Conservation (phyloP, 148 eudicot species). For the Polygonum maritimum region DNA sequence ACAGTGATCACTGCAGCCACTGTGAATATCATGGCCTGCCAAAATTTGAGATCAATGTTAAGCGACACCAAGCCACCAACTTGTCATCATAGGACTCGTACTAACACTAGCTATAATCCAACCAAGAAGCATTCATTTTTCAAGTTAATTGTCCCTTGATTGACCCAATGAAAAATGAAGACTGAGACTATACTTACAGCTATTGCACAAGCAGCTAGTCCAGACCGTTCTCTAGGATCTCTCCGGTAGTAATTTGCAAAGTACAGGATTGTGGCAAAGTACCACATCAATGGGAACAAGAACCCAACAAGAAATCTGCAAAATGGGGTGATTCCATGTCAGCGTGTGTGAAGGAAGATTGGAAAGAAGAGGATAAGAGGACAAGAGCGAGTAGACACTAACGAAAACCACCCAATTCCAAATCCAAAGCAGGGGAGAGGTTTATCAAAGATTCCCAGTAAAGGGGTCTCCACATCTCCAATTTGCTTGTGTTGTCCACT, state of each 20-base stretch:
- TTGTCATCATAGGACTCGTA: too few species aligned
- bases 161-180: background rate
- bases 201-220: constrained; percentile 52
- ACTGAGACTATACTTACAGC: constrained; percentile 34
- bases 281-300: constrained; percentile 56
- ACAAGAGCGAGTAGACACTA: constrained; percentile 15
- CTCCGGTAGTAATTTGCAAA: constrained; percentile 47
- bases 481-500: constrained; percentile 22
- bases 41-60: background rate
- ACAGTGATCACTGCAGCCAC: constrained; percentile 25
- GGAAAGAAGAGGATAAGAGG: background rate
- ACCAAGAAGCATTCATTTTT: background rate
- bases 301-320: constrained; percentile 59
- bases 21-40: constrained; percentile 43
- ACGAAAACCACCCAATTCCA: constrained; percentile 71
- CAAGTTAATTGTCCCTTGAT: background rate
- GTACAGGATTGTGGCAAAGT: constrained; percentile 56
- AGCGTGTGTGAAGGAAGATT: background rate
- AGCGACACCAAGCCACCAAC: background rate
- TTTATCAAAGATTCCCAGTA: constrained; percentile 46
- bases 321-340: constrained; percentile 2
- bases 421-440: constrained; percentile 62
- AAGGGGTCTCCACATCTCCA: constrained; percentile 25
- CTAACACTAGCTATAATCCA: background rate
- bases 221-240: constrained; percentile 71